Conservation (phyloP, 805 yeast species). For the Yamadazyma nakazawae region DNA sequence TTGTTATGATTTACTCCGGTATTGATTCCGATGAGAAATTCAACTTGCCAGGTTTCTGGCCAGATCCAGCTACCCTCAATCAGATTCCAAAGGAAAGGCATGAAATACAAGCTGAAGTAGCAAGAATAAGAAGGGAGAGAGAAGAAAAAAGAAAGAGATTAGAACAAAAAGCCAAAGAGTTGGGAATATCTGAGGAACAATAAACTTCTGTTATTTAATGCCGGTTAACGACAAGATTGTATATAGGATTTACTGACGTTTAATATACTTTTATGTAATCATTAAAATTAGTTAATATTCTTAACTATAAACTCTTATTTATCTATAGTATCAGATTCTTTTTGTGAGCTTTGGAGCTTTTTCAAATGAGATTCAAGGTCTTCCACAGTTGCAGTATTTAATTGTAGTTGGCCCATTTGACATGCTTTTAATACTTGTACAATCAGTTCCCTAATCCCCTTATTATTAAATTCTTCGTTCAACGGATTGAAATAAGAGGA, state of each 20-base stretch:
- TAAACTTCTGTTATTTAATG: neutral
- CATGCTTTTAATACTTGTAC: slow-evolving; percentile 20
- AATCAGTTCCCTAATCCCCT: slow-evolving; percentile 13
- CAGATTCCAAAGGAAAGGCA: slow-evolving; percentile 90
- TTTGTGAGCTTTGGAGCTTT: slow-evolving; percentile 6
- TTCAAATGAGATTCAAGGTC: slow-evolving; percentile 26
- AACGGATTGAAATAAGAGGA: slow-evolving; percentile 8
- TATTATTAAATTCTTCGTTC: slow-evolving; percentile 8
- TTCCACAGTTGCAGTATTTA: slow-evolving; percentile 19
- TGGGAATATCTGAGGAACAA: slow-evolving; percentile 55
- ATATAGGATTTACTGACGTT: neutral
- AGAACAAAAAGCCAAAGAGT: slow-evolving; percentile 65
- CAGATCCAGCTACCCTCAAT: slow-evolving; percentile 88
- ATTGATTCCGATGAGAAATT: slow-evolving; percentile 84
- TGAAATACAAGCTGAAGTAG: slow-evolving; percentile 87
- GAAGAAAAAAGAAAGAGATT: slow-evolving; percentile 67
- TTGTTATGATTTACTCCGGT: slow-evolving; percentile 93
- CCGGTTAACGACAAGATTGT: neutral
- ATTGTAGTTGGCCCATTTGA: slow-evolving; percentile 16
- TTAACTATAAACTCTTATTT: too few relatives aligned
- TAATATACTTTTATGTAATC: neutral
- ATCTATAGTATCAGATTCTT: neutral
- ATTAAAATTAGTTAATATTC: neutral
- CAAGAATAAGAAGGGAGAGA: slow-evolving; percentile 77
- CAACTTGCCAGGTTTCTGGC: slow-evolving; percentile 94